phyloP scores from a whole-genome alignment of 2,329 filamentous ascomycete genomes.

The Amylocarpus encephaloides region DNA sequence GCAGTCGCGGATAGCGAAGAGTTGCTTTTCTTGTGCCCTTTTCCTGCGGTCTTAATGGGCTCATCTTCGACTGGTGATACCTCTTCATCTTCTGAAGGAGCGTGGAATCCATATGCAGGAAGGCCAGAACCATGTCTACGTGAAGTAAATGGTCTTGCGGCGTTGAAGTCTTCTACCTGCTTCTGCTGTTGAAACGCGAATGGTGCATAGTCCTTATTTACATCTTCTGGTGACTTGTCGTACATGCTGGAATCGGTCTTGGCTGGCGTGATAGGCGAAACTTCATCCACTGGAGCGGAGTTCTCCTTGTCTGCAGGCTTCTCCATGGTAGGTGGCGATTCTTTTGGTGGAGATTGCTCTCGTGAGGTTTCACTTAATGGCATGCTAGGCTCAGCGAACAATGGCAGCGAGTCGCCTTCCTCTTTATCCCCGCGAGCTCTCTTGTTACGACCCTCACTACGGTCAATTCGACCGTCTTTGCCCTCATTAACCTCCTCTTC shows the following conservation, averaged over 20 bases:
- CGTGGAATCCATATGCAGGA: slow-evolving; percentile 23
- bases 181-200: slow-evolving; percentile 51
- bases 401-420: slow-evolving; percentile 66
- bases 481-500: slow-evolving; percentile 43
- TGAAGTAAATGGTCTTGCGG: slow-evolving; percentile 27
- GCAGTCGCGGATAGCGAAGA: slow-evolving; percentile 65
- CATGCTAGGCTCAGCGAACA: slow-evolving; percentile 58
- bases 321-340: slow-evolving; percentile 9
- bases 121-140: slow-evolving; percentile 24
- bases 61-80: slow-evolving; percentile 13
- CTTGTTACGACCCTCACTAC: slow-evolving; percentile 66
- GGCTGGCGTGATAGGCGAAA: slow-evolving; percentile 29
- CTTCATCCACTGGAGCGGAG: slow-evolving; percentile 18
- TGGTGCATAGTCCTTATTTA: slow-evolving; percentile 48
- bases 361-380: slow-evolving; percentile 31
- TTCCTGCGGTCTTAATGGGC: slow-evolving; percentile 11
- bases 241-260: slow-evolving; percentile 39
- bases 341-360: slow-evolving; percentile 29
- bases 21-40: slow-evolving; percentile 37
- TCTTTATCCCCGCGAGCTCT: slow-evolving; percentile 59
- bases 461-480: slow-evolving; percentile 54
- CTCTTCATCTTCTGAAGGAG: slow-evolving; percentile 28
- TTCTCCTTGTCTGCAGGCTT: slow-evolving; percentile 30
- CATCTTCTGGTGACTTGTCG: slow-evolving; percentile 40
- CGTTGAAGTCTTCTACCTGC: slow-evolving; percentile 35